phyloP scores from a whole-genome alignment of 768 basidiomycete genomes.

The Coprinopsis strossmayeri region DNA sequence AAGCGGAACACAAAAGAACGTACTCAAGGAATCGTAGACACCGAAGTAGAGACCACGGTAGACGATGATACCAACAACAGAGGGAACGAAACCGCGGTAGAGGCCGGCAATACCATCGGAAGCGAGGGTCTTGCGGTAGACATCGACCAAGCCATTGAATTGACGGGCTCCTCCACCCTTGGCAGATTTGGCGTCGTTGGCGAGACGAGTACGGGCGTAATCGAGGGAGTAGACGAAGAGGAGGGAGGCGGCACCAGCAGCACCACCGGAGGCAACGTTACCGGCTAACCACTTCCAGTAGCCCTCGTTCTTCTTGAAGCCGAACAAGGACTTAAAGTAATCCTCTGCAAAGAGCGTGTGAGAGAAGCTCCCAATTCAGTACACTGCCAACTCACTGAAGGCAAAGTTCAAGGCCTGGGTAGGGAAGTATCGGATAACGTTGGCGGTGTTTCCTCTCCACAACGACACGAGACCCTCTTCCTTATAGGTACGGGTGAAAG shows the following conservation, averaged over 20 bases:
- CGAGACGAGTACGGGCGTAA: slow-evolving; percentile 98
- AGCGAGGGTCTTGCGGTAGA: slow-evolving; percentile 95
- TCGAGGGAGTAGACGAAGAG: slow-evolving; percentile 99
- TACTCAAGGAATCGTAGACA: slow-evolving; percentile 91
- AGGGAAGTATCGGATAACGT: slow-evolving; percentile 99
- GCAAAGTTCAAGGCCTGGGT: slow-evolving; percentile 99
- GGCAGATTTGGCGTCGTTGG: slow-evolving; percentile 94
- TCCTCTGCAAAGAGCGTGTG: slow-evolving; percentile 55
- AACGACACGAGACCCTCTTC: slow-evolving; percentile 95
- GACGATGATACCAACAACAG: slow-evolving; percentile 98
- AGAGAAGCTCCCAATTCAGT: too few species aligned
- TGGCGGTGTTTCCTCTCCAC: slow-evolving; percentile 99
- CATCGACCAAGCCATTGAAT: slow-evolving; percentile 97
- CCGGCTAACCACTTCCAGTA: slow-evolving; percentile 99
- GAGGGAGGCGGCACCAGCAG: slow-evolving; percentile 96
- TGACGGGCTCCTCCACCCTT: slow-evolving; percentile 87
- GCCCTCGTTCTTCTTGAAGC: slow-evolving; percentile 96
- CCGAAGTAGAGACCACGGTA: slow-evolving; percentile 99
- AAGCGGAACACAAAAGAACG: slow-evolving; percentile 24
- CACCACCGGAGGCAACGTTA: slow-evolving; percentile 98
- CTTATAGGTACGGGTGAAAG: slow-evolving; percentile 84
- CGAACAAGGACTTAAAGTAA: slow-evolving; percentile 98
- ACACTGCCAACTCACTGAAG: too few species aligned
- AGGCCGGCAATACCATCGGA: slow-evolving; percentile 98
- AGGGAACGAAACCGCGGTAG: slow-evolving; percentile 99